Evolutionary conservation across 768 basidiomycete species (phyloP), one percentile per base, ranked within the genome.

Genomic region (Macrocybe gigantea): DNA sequence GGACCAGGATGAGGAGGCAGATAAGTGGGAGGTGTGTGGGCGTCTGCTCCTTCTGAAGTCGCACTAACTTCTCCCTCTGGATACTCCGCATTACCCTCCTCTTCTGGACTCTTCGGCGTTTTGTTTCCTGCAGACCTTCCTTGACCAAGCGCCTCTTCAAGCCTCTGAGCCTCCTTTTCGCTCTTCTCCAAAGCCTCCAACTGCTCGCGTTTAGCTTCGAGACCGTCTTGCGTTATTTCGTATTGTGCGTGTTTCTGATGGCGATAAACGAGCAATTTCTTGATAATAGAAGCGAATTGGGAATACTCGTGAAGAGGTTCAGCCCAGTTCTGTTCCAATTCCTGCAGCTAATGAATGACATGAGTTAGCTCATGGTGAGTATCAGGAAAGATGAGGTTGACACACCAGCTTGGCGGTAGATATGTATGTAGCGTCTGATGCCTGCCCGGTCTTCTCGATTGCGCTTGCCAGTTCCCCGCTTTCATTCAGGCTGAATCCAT

Each of bases 241-340:
- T 86, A 94, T 63, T 99, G 96, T 6, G 93, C 88, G 53, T 99
- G 93, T 67, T 98, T 98, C 68, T 94, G 93, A 62, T 98, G 95
- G 38, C 96, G 88, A 68, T 94, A 99, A 0, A 83, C 82, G 41
- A 99, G 82, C 33, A 98, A 71, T 60, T 88, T 88, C 75, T 92
- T 94, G 70, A 99, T 98, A 60, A 97, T 94, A 13, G 77, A 72
- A 9, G 89, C 91, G 62, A 98, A 99, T 65, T 98, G 96, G 46
- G 85, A 71, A 65, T 98, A 98, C 62, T 97, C 94, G 56, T 95
- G 90, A 42, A 98, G 68, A 6, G 96, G 96, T 61, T 99, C 96
- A 30, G 92, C 91, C 79, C 92, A 96, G 59, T 84, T 87, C 63
- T 92, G 83, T 64, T 98, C 95, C 53, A 97, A 82, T 51, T 93